Evolutionary conservation across 2,329 filamentous ascomycete genomes (phyloP).

Genomic region (Apiospora malaysiana): DNA sequence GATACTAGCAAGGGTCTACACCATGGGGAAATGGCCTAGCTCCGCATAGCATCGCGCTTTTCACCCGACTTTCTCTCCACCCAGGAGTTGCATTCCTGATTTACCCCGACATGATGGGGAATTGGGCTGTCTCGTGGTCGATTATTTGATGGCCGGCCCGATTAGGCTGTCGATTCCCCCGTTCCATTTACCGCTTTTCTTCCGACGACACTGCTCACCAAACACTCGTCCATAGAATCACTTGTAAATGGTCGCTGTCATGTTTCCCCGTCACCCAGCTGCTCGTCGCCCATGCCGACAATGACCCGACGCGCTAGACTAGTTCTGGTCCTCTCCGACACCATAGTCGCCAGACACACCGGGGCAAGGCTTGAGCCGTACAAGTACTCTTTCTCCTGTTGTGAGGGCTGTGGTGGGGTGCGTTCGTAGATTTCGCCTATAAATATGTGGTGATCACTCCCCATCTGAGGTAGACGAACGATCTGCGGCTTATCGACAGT

Average conservation of each 20-base stretch:
- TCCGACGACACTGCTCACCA: neutral
- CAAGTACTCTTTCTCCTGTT: neutral
- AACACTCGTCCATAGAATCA: neutral
- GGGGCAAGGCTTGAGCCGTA: neutral
- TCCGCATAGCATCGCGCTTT: neutral
- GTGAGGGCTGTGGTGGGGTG: neutral
- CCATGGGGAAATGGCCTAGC: neutral
- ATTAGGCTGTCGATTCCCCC: neutral
- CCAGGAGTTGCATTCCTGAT: neutral
- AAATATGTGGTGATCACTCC: neutral
- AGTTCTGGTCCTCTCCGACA: neutral
- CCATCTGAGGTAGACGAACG: neutral
- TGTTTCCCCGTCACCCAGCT: neutral
- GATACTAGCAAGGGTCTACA: neutral
- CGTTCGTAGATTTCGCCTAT: neutral
- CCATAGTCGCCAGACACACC: neutral
- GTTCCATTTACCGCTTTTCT: neutral
- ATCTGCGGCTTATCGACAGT: neutral
- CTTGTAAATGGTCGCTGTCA: neutral
- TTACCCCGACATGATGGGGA: conserved; percentile 6
- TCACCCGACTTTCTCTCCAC: neutral
- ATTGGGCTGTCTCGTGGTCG: conserved; percentile 5
- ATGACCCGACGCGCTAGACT: neutral
- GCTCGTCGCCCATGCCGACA: neutral
- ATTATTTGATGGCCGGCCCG: neutral